Base-by-base conservation (phyloP, 2,329 filamentous ascomycete species). In the Trichoderma sp. region DNA sequence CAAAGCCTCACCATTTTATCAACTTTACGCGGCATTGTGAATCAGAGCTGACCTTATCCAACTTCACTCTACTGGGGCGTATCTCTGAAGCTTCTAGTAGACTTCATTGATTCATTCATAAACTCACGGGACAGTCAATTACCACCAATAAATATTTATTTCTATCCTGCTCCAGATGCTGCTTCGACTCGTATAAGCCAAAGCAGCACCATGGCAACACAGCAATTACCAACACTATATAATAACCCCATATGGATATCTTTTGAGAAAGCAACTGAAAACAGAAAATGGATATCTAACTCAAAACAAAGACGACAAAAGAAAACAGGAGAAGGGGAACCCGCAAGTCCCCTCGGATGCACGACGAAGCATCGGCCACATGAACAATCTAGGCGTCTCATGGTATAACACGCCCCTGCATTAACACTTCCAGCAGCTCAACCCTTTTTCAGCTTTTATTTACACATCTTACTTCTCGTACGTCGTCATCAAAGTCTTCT, bases 401-500 rank as follows among this genome's bases (percentile, higher is more conserved):
- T 43, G 39, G 39, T 43, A 43, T n/a, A n/a, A 18, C 18, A 60
- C 14, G 5, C 32, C 32, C 64, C 28, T 39, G 9, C 28, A 67
- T 67, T 15, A 57, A 7, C 21, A 39, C 32, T 5, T n/a, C 24
- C 9, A 5, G 30, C 51, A 15, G 57, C 11, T 15, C 8, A 8
- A 3, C 11, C 34, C 18, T 15, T 26, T 58, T 15, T n/a, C 24
- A 7, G 9, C 28, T 15, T 43, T 26, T 9, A 12, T 18, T 21
- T 4, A 5, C 11, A 32, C 28, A 18, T 5, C 36, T 47, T 73
- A 80, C 73, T 80, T 81, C 76, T 82, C 80, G 73, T 80, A 78
- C 21, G 74, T 77, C 28, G 73, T 74, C 61, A 70, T 75, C 74
- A 79, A 72, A 11, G 78, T 81, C 71, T 75, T 79, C 73, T 82